A percentile compares a stretch with the other conserved stretches of the same genome.
phyloP scores from a whole-genome alignment of 345 rosid genomes.

The Hibiscus tridactylites region DNA sequence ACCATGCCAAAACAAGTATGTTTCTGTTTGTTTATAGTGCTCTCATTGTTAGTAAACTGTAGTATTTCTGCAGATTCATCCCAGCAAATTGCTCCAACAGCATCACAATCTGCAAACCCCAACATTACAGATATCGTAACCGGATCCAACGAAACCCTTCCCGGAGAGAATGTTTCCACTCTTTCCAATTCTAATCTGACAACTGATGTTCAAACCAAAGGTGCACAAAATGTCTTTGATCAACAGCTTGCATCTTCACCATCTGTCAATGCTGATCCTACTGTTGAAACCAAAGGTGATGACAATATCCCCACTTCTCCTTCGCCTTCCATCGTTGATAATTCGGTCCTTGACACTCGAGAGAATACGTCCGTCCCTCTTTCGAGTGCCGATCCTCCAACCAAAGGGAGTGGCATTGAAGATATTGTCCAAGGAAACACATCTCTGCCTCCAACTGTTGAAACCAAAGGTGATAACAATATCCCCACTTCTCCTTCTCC shows the following conservation, averaged over 20 bases:
- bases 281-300: not conserved
- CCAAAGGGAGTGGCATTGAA: not conserved
- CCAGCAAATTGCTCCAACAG: not conserved
- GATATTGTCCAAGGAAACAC: not conserved
- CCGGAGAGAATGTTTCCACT: not conserved
- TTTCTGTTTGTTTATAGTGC: constrained; percentile 2
- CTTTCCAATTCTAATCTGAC: not conserved
- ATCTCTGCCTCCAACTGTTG: not conserved
- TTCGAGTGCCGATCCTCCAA: not conserved
- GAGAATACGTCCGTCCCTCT: not conserved
- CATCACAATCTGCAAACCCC: not conserved
- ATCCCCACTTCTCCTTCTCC: not conserved
- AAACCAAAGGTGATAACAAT: not conserved
- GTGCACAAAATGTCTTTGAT: not conserved
- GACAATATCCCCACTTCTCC: not conserved
- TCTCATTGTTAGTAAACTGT: not conserved
- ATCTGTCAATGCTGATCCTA: not conserved
- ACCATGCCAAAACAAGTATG: constrained; percentile 9
- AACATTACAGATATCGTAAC: not conserved
- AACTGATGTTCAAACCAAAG: not conserved
- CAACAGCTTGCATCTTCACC: not conserved
- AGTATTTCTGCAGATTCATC: not conserved
- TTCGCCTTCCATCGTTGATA: not conserved
- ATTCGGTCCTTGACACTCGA: not conserved
- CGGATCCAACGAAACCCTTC: not conserved